phyloP scores from a whole-genome alignment of 129 eudicot genomes.

The Pulicaria dysenterica region DNA sequence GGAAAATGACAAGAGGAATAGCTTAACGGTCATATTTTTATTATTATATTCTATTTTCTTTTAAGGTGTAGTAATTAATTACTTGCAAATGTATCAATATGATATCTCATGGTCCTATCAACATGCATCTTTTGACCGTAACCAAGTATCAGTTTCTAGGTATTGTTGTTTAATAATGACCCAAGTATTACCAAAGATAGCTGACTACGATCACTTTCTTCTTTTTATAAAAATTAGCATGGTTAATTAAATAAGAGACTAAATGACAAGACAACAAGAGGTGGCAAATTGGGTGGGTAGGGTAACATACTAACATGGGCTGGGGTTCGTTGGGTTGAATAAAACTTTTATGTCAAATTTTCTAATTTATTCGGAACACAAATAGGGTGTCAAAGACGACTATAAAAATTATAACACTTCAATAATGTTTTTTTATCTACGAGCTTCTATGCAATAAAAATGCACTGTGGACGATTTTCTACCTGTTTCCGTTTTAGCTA shows the following conservation, averaged over 20 bases:
- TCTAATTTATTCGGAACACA: not conserved
- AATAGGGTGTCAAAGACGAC: not conserved
- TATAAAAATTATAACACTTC: not conserved
- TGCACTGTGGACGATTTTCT: not conserved
- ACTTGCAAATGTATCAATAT: no score
- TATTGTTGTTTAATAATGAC: not conserved
- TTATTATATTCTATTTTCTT: not conserved
- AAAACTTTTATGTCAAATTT: not conserved
- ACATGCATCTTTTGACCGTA: not conserved
- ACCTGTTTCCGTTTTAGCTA: not conserved
- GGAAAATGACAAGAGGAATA: conserved; percentile 1
- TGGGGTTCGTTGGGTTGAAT: not conserved
- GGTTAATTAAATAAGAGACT: not conserved
- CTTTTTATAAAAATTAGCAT: not conserved
- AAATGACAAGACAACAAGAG: not conserved
- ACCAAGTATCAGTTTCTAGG: not conserved
- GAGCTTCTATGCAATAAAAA: not conserved
- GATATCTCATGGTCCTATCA: no score
- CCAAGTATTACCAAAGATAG: not conserved
- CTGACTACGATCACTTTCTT: not conserved
- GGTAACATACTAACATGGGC: not conserved
- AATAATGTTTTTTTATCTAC: not conserved
- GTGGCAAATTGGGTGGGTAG: not conserved
- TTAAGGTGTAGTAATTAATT: no score
- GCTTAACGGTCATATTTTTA: not conserved